Percentiles rank a stretch among this genome's conserved stretches.
Conservation (phyloP, 805 yeast species). For the Zygosaccharomyces kombuchaensis region DNA sequence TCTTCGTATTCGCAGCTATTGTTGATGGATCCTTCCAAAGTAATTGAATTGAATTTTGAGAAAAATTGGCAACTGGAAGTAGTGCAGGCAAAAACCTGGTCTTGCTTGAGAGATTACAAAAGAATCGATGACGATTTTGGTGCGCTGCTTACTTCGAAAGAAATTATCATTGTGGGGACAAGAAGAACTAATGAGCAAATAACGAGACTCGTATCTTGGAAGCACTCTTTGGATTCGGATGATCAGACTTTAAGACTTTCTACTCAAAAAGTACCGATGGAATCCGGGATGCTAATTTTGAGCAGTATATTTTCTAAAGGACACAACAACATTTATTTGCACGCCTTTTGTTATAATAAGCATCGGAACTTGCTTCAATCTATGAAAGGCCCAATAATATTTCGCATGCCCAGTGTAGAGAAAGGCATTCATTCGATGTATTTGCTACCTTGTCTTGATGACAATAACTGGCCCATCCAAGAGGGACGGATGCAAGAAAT, state of each 20-base stretch:
- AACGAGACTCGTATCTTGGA: conserved; percentile 63
- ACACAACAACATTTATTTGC: conserved; percentile 20
- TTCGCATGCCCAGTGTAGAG: conserved; percentile 13
- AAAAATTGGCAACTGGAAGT: conserved; percentile 34
- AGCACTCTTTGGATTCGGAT: conserved; percentile 52
- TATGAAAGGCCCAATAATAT: conserved; percentile 14
- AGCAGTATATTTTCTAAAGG: conserved; percentile 20
- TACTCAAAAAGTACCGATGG: conserved; percentile 24
- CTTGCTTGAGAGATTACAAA: conserved; percentile 44
- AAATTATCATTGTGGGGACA: conserved; percentile 50
- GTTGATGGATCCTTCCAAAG: conserved; percentile 42
- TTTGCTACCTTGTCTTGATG: conserved; percentile 1
- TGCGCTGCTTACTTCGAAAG: conserved; percentile 62
- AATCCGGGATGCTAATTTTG: conserved; percentile 9
- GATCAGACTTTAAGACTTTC: conserved; percentile 52
- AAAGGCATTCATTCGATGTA: conserved; percentile 13
- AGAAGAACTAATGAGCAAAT: conserved; percentile 29
- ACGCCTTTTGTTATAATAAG: conserved; percentile 16
- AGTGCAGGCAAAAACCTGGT: conserved; percentile 51
- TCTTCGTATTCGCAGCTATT: conserved; percentile 30
- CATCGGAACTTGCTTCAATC: conserved; percentile 16
- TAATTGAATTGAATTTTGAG: conserved; percentile 35
- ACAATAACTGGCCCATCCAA: background rate
- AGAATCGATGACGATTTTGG: conserved; percentile 36
- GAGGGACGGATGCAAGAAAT: background rate